Evolutionary conservation across 1,284 basidiomycete genomes (phyloP).

Genomic region (Amylostereum areolatum): DNA sequence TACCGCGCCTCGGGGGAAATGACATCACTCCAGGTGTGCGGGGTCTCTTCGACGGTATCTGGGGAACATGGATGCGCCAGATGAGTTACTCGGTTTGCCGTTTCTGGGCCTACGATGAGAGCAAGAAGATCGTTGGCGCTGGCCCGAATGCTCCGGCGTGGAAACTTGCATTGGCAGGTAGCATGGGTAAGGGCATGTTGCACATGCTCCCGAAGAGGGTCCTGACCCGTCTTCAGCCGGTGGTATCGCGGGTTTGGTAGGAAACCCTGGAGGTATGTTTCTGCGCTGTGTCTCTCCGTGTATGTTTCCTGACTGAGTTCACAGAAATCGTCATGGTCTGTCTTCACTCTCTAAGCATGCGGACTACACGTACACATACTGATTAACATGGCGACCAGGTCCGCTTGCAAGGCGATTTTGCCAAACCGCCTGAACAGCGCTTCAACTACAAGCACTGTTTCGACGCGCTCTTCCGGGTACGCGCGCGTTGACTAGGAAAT

Average conservation of each 20-base stretch:
- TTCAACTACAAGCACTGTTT: conserved; percentile 86
- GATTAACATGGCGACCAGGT: conserved; percentile 24
- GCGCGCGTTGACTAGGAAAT: conserved; percentile 19
- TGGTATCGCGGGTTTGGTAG: conserved; percentile 75
- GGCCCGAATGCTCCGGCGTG: conserved; percentile 65
- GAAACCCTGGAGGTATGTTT: conserved; percentile 76
- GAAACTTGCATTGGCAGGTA: conserved; percentile 77
- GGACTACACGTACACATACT: neutral
- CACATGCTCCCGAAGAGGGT: neutral
- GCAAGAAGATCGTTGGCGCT: conserved; percentile 76
- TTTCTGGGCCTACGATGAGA: conserved; percentile 91
- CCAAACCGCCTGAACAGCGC: conserved; percentile 76
- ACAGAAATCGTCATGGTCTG: conserved; percentile 77
- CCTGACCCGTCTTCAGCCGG: conserved; percentile 45
- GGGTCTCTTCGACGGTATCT: conserved; percentile 82
- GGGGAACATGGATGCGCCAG: conserved; percentile 86
- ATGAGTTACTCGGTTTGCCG: conserved; percentile 92
- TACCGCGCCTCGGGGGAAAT: conserved; percentile 4
- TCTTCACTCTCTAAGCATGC: neutral
- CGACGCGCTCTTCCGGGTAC: conserved; percentile 75
- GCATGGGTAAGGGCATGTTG: conserved; percentile 59
- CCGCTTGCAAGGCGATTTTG: conserved; percentile 84
- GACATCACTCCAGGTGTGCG: conserved; percentile 40
- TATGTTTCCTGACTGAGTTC: conserved; percentile 1
- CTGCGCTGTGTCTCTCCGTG: neutral